Evolutionary conservation across 176 grass and related monocot genomes (phyloP), one percentile per base, ranked within the genome.

Genomic region (Oryza brachyantha): DNA sequence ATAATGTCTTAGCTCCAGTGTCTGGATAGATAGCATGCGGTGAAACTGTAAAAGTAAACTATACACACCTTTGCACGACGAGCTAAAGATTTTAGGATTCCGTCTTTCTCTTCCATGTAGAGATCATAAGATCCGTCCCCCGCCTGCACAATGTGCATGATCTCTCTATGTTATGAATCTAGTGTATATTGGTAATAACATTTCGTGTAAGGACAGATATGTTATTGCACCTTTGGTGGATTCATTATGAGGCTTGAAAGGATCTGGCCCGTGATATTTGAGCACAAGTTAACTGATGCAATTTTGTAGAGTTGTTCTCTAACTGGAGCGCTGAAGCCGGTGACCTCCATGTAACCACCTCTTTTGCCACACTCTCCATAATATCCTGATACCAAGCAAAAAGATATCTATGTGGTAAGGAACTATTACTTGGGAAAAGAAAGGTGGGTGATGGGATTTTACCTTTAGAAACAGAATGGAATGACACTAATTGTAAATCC

Each of bases 311-410:
- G 91, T 73, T 99, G 92, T 54, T 99, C 92, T 91, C 90, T 91
- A 50, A 99, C 96, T 14, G 84, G 75, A 79, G 80, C 74, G 84
- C 72, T 89, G 68, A 96, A 99, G 70, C 92, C 90, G 34, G 92
- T 93, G 58, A 99, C 84, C 79, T 99, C 96, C 78, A 99, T 87
- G 88, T 99, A 99, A 67, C 96, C 96, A 29, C 96, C 96, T 84
- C 96, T 89, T 85, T 96, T 99, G 38, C 92, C 92, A 91, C 96
- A 99, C 87, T 99, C 96, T 78, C 96, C 96, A 71, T 95, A 86
- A 63, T 99, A 99, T 67, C 96, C 92, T 80, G 29, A 70, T 10
- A 74, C 32, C 21, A 89, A 21, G 50, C 50, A 61, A 17, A 74
- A 50, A 74, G 66, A n/a, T 54, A 55, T 72, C 13, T 68, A 78